phyloP scores from a whole-genome alignment of 148 eudicot species.

The Vaccinium macrocarpon region DNA sequence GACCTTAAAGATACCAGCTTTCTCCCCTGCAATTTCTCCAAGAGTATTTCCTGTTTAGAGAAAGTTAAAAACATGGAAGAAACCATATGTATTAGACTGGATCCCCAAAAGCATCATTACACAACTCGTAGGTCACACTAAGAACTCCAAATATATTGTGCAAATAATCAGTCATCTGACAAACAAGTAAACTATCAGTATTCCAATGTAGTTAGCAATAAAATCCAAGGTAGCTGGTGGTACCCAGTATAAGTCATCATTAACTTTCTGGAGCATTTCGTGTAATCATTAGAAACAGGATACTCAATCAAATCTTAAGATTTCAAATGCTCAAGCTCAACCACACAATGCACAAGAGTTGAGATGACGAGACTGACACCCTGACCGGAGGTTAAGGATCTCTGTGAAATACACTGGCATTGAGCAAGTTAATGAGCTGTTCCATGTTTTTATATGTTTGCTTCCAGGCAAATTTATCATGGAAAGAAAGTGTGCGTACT shows the following conservation, averaged over 20 bases:
- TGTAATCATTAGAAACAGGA: background rate
- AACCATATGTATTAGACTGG: slow-evolving; percentile 6
- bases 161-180: slow-evolving; percentile 8
- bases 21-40: slow-evolving; percentile 91
- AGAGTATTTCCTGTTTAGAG: slow-evolving; percentile 77
- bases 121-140: background rate
- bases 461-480: background rate
- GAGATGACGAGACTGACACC: background rate
- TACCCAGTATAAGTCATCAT: background rate
- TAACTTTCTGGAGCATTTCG: background rate
- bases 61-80: slow-evolving; percentile 5
- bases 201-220: background rate
- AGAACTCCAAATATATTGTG: background rate
- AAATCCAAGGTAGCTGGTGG: background rate
- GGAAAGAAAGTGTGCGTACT: background rate
- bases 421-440: background rate
- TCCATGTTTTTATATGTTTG: background rate
- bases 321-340: slow-evolving; percentile 7
- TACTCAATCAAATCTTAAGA: background rate
- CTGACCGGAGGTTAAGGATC: background rate
- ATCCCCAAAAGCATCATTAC: slow-evolving; percentile 7
- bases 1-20: slow-evolving; percentile 97
- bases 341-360: background rate
- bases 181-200: background rate
- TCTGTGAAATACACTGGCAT: background rate